phyloP scores from a whole-genome alignment of 768 basidiomycete genomes.

The Cubamyces sp. region DNA sequence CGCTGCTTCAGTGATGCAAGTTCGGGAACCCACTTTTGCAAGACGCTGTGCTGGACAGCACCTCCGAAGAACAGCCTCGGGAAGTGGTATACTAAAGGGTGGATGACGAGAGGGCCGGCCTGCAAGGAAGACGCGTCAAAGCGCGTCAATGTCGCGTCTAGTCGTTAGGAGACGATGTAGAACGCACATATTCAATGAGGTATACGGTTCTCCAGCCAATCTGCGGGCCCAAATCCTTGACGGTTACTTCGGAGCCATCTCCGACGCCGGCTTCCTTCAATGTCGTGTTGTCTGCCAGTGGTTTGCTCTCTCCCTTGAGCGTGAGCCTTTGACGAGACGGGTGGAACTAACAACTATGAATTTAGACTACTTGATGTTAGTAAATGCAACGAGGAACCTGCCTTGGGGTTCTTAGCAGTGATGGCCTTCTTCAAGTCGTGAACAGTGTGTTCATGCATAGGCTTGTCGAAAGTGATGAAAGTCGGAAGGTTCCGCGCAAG shows the following conservation, averaged over 20 bases:
- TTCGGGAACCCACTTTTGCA: constrained; percentile 65
- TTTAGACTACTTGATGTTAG: neutral
- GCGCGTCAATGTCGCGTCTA: neutral
- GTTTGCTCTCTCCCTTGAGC: constrained; percentile 60
- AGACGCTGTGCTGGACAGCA: constrained; percentile 68
- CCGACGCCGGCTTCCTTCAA: constrained; percentile 59
- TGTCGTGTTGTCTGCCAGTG: constrained; percentile 64
- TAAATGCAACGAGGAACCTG: constrained; percentile 27
- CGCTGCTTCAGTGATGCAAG: constrained; percentile 7
- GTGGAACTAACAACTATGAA: constrained; percentile 57
- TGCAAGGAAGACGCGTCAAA: constrained; percentile 35
- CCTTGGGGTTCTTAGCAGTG: constrained; percentile 56
- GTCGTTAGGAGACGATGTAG: neutral
- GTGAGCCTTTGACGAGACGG: constrained; percentile 74
- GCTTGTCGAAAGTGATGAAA: constrained; percentile 52
- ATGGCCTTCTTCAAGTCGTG: constrained; percentile 71
- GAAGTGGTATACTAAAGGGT: constrained; percentile 81
- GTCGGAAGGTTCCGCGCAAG: constrained; percentile 57
- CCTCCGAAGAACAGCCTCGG: constrained; percentile 71
- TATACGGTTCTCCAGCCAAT: constrained; percentile 89
- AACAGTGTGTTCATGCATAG: constrained; percentile 55
- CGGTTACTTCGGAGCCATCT: constrained; percentile 64
- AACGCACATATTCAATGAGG: constrained; percentile 90
- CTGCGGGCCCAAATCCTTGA: constrained; percentile 94
- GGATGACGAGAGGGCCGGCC: constrained; percentile 88